Evolutionary conservation across 345 rosid species (phyloP), one percentile per base, ranked within the genome.

Genomic region (Linum tenue): DNA sequence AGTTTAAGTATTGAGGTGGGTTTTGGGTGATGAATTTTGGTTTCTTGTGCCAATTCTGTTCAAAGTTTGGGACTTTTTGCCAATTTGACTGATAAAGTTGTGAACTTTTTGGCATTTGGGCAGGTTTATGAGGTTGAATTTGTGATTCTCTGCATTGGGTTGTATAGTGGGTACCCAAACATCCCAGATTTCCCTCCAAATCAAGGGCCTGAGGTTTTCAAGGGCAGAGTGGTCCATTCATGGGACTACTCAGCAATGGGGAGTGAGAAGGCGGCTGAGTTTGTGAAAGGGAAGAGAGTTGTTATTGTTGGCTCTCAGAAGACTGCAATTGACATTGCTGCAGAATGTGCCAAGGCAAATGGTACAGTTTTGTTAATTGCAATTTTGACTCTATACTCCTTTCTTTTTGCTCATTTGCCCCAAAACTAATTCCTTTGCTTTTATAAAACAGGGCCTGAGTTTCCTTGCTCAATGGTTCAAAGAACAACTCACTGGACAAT

Each of bases 301-400:
- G 60, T 76, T 1, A 51, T 78, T 14, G 35, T 81, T 2, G 82
- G 80, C 35, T 73, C 75, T 5, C 62, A 67, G 7, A 79, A 79
- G 64, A 64, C 79, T 60, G 80, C 80, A 37, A 40, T 63, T 56
- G 82, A 81, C 53, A 60, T 81, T n/a, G 81, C 83, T 43, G 69
- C 70, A 10, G 74, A 81, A 65, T 77, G 80, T 70, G 77, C 82
- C 55, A 57, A 7, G 2, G 55, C 31, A 64, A 81, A 78, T 48
- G 82, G 77, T 81, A 58, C 4, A n/a, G 3, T 58, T 17, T 16
- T 5, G 6, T 58, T 58, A 58, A 58, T 4, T 17, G 35, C 5
- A 5, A 8, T 5, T 16, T 58, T 5, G 12, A 17, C n/a, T 7
- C 39, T 9, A n/a, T 8, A 59, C 2, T 7, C 2, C 43, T 16